A percentile compares a stretch with the other conserved stretches of the same genome.
Evolutionary conservation across 2,329 filamentous ascomycete species (phyloP).

Genomic region (Balansia obtecta): DNA sequence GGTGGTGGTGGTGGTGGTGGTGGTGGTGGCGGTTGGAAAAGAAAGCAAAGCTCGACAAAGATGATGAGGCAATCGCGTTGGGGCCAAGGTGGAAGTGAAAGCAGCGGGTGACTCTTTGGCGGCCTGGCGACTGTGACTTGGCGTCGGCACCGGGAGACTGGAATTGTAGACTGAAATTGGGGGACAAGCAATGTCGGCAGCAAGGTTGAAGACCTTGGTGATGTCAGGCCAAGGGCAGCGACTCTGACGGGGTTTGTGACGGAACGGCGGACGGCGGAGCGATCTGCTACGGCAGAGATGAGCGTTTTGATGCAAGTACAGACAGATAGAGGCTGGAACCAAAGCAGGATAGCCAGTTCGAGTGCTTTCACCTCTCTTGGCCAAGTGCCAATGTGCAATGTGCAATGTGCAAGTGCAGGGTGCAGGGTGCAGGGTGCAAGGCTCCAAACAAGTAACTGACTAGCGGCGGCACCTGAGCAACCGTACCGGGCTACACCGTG

Average conservation of each 20-base stretch:
- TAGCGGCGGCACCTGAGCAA: constrained; percentile 7
- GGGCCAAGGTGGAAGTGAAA: neutral
- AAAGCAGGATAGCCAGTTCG: neutral
- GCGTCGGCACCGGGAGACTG: neutral
- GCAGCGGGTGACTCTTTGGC: constrained; percentile 5
- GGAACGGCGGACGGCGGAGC: neutral
- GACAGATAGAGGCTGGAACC: neutral
- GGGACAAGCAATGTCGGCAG: neutral
- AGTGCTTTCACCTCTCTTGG: constrained; percentile 3
- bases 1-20: neutral
- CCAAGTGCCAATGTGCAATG: neutral
- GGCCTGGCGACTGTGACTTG: constrained; percentile 1
- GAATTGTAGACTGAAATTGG: neutral
- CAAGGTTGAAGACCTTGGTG: neutral
- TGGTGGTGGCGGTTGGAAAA: neutral
- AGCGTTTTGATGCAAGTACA: neutral
- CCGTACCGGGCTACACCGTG: constrained; percentile 9
- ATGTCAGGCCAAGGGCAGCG: neutral
- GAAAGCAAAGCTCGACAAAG: neutral
- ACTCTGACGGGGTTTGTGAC: neutral
- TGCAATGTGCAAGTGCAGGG: neutral
- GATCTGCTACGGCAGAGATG: neutral
- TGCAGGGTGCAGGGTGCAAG: neutral
- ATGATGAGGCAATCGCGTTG: neutral
- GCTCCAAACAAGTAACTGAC: constrained; percentile 4